Percentiles rank a stretch among this genome's conserved stretches.
These are phyloP conservation scores for Globisporangium takayamanum DNA, from an alignment of 352 stramenopile genomes.

Conservation along the genomic window DNA sequence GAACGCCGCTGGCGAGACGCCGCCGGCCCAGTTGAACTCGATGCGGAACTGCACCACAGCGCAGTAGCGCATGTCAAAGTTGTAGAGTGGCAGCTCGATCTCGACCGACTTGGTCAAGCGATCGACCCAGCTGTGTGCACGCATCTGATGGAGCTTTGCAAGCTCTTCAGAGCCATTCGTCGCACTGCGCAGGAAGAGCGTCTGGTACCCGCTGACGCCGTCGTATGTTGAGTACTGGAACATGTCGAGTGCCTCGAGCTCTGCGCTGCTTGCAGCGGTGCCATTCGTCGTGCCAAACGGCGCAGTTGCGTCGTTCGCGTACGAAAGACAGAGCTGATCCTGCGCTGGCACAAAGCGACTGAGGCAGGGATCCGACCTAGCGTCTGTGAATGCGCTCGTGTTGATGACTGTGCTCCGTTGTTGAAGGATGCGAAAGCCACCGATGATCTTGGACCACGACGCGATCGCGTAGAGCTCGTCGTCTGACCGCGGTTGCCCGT, in stretches of 20 bases:
- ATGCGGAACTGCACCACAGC: conserved; percentile 43
- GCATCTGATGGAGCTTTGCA: conserved; percentile 26
- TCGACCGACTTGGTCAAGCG: conserved; percentile 40
- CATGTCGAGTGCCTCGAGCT: conserved; percentile 37
- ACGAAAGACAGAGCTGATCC: conserved; percentile 28
- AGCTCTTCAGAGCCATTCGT: conserved; percentile 29
- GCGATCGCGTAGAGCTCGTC: conserved; percentile 47
- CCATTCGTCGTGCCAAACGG: conserved; percentile 35
- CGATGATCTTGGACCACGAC: conserved; percentile 49
- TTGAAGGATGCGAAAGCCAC: conserved; percentile 57
- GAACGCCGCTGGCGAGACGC: conserved; percentile 24
- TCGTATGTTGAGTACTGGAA: conserved; percentile 39
- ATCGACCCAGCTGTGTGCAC: conserved; percentile 43
- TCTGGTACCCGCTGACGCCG: conserved; percentile 35
- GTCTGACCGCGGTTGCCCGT: conserved; percentile 8
- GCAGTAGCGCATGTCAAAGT: conserved; percentile 38
- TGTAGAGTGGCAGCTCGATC: conserved; percentile 53
- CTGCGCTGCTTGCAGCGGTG: conserved; percentile 2
- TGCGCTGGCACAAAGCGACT: conserved; percentile 36
- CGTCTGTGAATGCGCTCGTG: conserved; percentile 14
- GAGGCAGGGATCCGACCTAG: too few relatives aligned
- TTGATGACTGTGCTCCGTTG: conserved; percentile 40
- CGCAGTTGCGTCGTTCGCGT: conserved; percentile 27
- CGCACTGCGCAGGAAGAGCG: conserved; percentile 42
- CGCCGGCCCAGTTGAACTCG: conserved; percentile 47